These are phyloP conservation scores for Trichoderma lentiforme DNA, from an alignment of 2,329 filamentous ascomycete species.

Conservation along the genomic window DNA sequence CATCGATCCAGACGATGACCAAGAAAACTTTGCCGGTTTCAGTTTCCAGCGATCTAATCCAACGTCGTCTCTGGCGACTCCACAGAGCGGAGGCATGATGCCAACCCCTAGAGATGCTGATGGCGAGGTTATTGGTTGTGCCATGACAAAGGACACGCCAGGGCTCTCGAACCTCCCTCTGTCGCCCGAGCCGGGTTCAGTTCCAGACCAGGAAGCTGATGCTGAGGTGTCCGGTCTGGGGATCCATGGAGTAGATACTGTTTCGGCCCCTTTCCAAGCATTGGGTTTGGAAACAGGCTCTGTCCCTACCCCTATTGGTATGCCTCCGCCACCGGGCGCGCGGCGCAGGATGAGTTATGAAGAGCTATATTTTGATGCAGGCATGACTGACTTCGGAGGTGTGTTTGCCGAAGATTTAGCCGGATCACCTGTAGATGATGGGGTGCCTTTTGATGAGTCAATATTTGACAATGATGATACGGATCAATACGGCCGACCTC, in stretches of 20 bases:
- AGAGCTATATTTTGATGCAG: constrained; percentile 69
- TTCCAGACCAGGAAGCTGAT: constrained; percentile 14
- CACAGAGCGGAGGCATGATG: constrained; percentile 44
- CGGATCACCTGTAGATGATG: constrained; percentile 44
- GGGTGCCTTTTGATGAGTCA: constrained; percentile 65
- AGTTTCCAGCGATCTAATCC: constrained; percentile 55
- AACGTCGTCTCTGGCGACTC: constrained; percentile 49
- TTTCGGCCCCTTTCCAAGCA: constrained; percentile 17
- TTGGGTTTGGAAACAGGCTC: neutral
- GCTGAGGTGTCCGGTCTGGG: constrained; percentile 38
- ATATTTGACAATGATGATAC: constrained; percentile 69
- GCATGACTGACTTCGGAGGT: constrained; percentile 48
- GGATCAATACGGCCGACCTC: constrained; percentile 58
- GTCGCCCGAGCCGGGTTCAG: neutral
- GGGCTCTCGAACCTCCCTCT: constrained; percentile 20
- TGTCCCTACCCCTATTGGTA: neutral
- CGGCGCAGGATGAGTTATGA: constrained; percentile 41
- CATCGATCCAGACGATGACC: constrained; percentile 51
- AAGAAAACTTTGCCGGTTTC: constrained; percentile 60
- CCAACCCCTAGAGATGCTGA: constrained; percentile 54
- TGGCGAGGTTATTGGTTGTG: constrained; percentile 54
- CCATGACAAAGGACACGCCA: constrained; percentile 47
- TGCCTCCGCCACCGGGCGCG: constrained; percentile 19
- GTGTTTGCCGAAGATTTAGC: constrained; percentile 47
- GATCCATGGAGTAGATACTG: constrained; percentile 37